phyloP scores from a whole-genome alignment of 2,329 filamentous ascomycete species.

The Aureobasidium vineae region DNA sequence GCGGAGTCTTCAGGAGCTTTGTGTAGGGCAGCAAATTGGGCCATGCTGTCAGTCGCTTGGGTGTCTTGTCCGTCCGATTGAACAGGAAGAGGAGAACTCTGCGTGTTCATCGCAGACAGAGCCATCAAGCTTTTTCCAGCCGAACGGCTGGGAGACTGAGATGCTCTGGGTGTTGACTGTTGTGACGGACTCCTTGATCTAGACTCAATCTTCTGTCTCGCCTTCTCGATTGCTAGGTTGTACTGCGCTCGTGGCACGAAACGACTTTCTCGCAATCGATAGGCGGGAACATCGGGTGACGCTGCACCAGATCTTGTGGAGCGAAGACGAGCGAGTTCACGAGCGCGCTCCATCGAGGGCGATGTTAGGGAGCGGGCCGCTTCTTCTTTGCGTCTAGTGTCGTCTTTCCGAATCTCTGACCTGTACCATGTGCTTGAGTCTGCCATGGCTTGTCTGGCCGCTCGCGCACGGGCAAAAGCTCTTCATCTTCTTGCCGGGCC shows the following conservation, averaged over 20 bases:
- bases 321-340: constrained; percentile 36
- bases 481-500: constrained; percentile 36
- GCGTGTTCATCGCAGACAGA: not conserved
- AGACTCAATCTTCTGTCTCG: constrained; percentile 33
- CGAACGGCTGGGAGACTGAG: not conserved
- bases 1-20: not conserved
- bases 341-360: constrained; percentile 37
- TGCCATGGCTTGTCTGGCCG: constrained; percentile 35
- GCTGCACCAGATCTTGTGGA: constrained; percentile 29
- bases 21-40: not conserved
- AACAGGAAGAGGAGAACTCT: not conserved
- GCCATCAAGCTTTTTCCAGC: not conserved
- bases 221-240: constrained; percentile 37
- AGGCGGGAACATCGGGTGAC: constrained; percentile 37
- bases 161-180: not conserved
- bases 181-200: constrained; percentile 21
- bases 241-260: constrained; percentile 41
- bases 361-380: constrained; percentile 33
- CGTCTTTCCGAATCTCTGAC: constrained; percentile 27
- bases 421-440: constrained; percentile 28
- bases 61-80: not conserved
- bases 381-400: constrained; percentile 25
- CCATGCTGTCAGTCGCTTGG: constrained; percentile 5
- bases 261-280: constrained; percentile 39
- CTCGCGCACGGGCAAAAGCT: constrained; percentile 39